Base-by-base conservation (phyloP, 1,139 yeast genomes). In the Lodderomyces oxycetoniae region DNA sequence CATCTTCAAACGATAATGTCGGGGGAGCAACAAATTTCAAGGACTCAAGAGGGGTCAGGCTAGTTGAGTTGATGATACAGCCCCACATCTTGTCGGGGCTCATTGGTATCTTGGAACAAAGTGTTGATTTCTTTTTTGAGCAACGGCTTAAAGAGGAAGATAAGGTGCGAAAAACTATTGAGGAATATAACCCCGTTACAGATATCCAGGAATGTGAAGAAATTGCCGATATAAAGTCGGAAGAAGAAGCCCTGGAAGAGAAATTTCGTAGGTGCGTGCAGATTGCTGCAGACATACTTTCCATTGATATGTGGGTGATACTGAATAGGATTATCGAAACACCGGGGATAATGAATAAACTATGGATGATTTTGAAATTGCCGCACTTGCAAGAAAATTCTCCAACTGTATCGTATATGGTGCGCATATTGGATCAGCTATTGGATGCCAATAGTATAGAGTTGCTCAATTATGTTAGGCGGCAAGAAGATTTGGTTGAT, bases 401-500 rank as follows among this genome's bases (percentile, higher is more conserved):
- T 17, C 72, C 73, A 0, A 50, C 63, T 10, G 71, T 65, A 5
- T 48, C 67, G 9, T 67, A 63, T 44, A 41, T 68, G 31, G 62
- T 67, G 17, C 71, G 61, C 32, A 64, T 69, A 20, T 52, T 68
- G 36, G 74, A 68, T 42, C 74, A 67, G 41, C 50, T 69, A 33
- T 62, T 68, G 71, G 72, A 67, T 32, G 57, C 70, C 9, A 67
- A 68, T 43, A 60, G 69, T 45, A 64, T 67, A 16, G 72, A 67
- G 41, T 62, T 76, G 39, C 57, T 77, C 37, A 73, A 75, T 44
- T 77, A 73, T 44, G 63, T 78, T 26, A 55, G 82, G 41, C 60
- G 66, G 26, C 79, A 75, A 47, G 55, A 58, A 0, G 59, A 62
- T 42, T 53, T 78, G 33, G 84, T 77, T 6, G 81, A 76, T 41